phyloP scores from a whole-genome alignment of 768 basidiomycete genomes.

The Xerocomellus intermedius region DNA sequence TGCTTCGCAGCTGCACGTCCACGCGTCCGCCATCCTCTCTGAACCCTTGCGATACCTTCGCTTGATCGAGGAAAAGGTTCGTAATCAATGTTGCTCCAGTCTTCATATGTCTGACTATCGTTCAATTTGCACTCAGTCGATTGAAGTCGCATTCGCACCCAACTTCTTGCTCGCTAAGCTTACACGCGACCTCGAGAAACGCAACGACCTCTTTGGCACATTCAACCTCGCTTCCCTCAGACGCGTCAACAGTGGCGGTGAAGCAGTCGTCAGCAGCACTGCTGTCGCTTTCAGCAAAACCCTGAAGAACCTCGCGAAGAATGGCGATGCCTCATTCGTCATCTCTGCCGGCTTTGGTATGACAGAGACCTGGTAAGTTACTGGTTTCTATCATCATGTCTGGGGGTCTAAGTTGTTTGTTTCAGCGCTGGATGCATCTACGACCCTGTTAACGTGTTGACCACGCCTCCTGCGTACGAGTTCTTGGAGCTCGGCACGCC shows the following conservation, averaged over 20 bases:
- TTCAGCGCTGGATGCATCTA: slow-evolving; percentile 41
- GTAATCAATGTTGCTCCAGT: slow-evolving; percentile 12
- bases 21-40: slow-evolving; percentile 20
- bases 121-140: slow-evolving; percentile 23
- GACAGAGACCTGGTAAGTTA: slow-evolving; percentile 40
- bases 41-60: slow-evolving; percentile 22
- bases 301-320: slow-evolving; percentile 26
- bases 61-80: slow-evolving; percentile 37
- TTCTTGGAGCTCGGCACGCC: too few species aligned
- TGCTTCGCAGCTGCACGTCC: slow-evolving; percentile 19
- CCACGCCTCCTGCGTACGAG: background rate
- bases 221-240: slow-evolving; percentile 36
- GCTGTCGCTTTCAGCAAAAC: slow-evolving; percentile 37
- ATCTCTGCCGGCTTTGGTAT: slow-evolving; percentile 34
- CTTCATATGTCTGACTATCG: background rate
- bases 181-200: slow-evolving; percentile 31
- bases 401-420: background rate
- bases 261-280: slow-evolving; percentile 39
- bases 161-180: slow-evolving; percentile 44
- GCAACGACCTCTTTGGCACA: slow-evolving; percentile 21
- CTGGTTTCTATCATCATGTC: background rate
- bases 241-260: slow-evolving; percentile 43
- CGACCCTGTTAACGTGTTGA: slow-evolving; percentile 24
- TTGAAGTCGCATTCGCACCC: slow-evolving; percentile 36
- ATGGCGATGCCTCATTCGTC: slow-evolving; percentile 32